phyloP scores from a whole-genome alignment of 306 rosid genomes.

The Fragaria nilgerrensis region DNA sequence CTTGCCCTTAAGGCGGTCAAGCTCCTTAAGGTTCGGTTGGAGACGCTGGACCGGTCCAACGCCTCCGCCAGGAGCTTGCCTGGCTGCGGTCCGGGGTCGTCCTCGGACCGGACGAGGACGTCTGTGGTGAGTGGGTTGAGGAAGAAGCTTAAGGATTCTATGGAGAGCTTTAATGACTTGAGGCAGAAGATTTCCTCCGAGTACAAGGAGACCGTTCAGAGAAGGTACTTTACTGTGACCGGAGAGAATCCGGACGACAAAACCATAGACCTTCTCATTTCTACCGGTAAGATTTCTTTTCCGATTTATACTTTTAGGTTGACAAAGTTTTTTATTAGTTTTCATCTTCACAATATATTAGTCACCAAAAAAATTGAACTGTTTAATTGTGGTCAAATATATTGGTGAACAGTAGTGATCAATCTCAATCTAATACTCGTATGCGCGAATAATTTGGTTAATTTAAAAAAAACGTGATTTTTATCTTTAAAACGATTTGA shows the following conservation, averaged over 20 bases:
- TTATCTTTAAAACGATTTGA: no score
- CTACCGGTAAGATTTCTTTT: slow-evolving; percentile 53
- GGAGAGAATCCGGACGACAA: slow-evolving; percentile 93
- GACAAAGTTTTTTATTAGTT: background rate
- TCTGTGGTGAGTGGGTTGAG: slow-evolving; percentile 79
- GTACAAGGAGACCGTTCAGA: slow-evolving; percentile 83
- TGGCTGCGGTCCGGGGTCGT: slow-evolving; percentile 87
- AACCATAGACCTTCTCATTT: slow-evolving; percentile 75
- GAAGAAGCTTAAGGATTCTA: slow-evolving; percentile 83
- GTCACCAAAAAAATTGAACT: background rate
- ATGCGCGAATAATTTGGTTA: no score
- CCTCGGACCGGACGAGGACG: slow-evolving; percentile 78
- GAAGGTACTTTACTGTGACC: slow-evolving; percentile 87
- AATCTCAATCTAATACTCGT: no score
- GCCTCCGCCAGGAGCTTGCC: slow-evolving; percentile 68
- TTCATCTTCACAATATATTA: background rate
- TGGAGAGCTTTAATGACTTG: slow-evolving; percentile 65
- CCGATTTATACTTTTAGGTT: background rate
- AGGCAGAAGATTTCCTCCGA: slow-evolving; percentile 72
- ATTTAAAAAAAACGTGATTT: no score
- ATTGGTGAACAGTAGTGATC: background rate
- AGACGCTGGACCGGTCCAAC: slow-evolving; percentile 77
- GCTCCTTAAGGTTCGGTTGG: slow-evolving; percentile 66
- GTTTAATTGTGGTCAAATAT: background rate
- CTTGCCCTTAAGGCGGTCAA: slow-evolving; percentile 77